Conservation (phyloP, 2,329 filamentous ascomycete genomes). For the Venturia effusa region DNA sequence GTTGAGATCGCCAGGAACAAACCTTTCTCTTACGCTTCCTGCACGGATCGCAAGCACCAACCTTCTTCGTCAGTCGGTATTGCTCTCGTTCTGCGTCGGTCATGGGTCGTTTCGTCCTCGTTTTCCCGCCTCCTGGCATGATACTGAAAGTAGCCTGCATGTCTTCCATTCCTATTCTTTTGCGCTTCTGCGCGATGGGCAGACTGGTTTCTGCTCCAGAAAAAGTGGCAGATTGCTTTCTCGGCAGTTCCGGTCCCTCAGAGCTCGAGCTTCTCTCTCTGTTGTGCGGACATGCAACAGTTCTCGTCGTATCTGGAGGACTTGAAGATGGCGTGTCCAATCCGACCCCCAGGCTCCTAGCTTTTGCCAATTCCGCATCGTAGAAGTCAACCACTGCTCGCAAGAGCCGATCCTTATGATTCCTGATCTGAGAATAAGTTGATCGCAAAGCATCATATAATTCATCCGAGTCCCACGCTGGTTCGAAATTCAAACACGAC, state of each 20-base stretch:
- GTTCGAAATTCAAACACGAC: neutral
- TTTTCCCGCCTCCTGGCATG: neutral
- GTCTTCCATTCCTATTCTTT: neutral
- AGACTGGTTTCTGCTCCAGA: neutral
- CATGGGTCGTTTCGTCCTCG: neutral
- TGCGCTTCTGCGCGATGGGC: neutral
- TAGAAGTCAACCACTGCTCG: conserved; percentile 1
- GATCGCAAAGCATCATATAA: conserved; percentile 1
- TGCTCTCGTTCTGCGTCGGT: neutral
- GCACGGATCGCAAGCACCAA: neutral
- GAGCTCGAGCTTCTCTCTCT: neutral
- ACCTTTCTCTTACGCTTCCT: conserved; percentile 3
- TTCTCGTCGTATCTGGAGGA: neutral
- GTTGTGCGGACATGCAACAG: neutral
- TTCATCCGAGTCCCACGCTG: conserved; percentile 1
- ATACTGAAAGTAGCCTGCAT: conserved; percentile 3
- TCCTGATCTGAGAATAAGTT: neutral
- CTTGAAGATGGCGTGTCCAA: neutral
- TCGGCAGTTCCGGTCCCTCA: neutral
- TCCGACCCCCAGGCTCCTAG: neutral
- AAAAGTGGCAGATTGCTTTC: neutral
- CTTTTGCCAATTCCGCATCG: neutral
- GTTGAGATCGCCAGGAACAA: neutral
- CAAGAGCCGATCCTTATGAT: neutral
- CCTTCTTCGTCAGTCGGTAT: neutral